These are phyloP conservation scores for Apiotrichum domesticum DNA, from an alignment of 1,284 basidiomycete species.

Conservation along the genomic window DNA sequence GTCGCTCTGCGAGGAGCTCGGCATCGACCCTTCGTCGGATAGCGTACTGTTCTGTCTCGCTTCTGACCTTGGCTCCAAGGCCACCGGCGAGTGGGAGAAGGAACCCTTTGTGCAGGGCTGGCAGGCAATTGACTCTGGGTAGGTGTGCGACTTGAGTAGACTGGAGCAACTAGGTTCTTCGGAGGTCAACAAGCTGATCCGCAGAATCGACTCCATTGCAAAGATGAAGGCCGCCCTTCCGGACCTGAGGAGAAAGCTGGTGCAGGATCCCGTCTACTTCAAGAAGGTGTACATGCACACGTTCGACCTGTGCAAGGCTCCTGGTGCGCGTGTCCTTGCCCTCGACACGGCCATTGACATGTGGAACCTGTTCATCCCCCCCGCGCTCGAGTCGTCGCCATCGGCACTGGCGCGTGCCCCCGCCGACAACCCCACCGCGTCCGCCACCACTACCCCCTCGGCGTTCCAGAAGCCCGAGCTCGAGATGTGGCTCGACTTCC, in stretches of 20 bases:
- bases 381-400: slow-evolving; percentile 67
- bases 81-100: slow-evolving; percentile 66
- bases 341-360: slow-evolving; percentile 52
- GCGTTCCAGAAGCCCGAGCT: slow-evolving; percentile 66
- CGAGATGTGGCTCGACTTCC: slow-evolving; percentile 78
- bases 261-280: slow-evolving; percentile 68
- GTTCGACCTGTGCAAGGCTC: slow-evolving; percentile 73
- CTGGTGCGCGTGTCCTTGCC: slow-evolving; percentile 56
- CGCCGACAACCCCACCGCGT: slow-evolving; percentile 37
- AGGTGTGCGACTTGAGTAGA: slow-evolving; percentile 1
- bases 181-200: slow-evolving; percentile 3
- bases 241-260: slow-evolving; percentile 59
- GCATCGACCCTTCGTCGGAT: slow-evolving; percentile 43
- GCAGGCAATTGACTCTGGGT: slow-evolving; percentile 51
- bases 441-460: slow-evolving; percentile 41
- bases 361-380: slow-evolving; percentile 77
- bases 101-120: slow-evolving; percentile 76
- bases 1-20: slow-evolving; percentile 42
- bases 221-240: slow-evolving; percentile 60
- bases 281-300: slow-evolving; percentile 80
- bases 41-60: slow-evolving; percentile 48
- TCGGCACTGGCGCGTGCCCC: slow-evolving; percentile 52
- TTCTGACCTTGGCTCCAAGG: slow-evolving; percentile 44
- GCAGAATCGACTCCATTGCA: slow-evolving; percentile 64
- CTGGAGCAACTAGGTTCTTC: too few species aligned